Conservation (phyloP, 1,284 basidiomycete species). For the Mycena sp. region DNA sequence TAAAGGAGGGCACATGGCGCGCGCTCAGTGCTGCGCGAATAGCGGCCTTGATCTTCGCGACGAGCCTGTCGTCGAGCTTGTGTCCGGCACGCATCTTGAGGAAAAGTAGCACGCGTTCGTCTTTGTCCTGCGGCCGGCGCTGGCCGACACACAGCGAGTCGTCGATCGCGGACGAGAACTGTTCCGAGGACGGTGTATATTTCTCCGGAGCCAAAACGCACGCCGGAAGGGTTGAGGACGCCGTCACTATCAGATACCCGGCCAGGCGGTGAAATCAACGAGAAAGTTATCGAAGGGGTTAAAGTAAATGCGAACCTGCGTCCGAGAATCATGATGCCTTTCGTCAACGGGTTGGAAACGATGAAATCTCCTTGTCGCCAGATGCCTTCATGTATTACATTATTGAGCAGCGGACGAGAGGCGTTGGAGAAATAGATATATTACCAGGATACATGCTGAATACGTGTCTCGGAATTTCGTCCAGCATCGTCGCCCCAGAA, state of each 20-base stretch:
- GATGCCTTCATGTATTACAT: slow-evolving; percentile 49
- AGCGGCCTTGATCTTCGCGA: slow-evolving; percentile 61
- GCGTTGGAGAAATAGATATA: slow-evolving; percentile 49
- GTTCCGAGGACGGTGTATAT: slow-evolving; percentile 85
- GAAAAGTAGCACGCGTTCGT: slow-evolving; percentile 89
- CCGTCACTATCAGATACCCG: slow-evolving; percentile 61
- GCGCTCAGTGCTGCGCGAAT: slow-evolving; percentile 77
- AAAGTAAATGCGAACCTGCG: slow-evolving; percentile 54
- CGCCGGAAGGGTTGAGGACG: slow-evolving; percentile 85
- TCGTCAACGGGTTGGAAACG: slow-evolving; percentile 67
- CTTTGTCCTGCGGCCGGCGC: slow-evolving; percentile 73
- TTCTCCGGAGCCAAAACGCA: slow-evolving; percentile 89
- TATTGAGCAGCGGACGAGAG: background rate
- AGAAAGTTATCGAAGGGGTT: background rate
- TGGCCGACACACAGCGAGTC: slow-evolving; percentile 88
- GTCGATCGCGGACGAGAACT: slow-evolving; percentile 63
- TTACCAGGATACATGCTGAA: slow-evolving; percentile 68
- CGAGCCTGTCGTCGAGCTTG: slow-evolving; percentile 58
- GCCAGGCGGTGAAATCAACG: slow-evolving; percentile 1
- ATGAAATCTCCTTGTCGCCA: slow-evolving; percentile 81
- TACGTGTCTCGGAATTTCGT: slow-evolving; percentile 82
- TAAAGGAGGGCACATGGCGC: slow-evolving; percentile 76
- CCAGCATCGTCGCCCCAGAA: slow-evolving; percentile 82
- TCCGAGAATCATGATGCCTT: slow-evolving; percentile 70
- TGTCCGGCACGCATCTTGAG: slow-evolving; percentile 74